Percentiles rank a stretch among this genome's conserved stretches.
Evolutionary conservation across 2,329 filamentous ascomycete genomes (phyloP).

Genomic region (Tolypocladium cylindrosporum): DNA sequence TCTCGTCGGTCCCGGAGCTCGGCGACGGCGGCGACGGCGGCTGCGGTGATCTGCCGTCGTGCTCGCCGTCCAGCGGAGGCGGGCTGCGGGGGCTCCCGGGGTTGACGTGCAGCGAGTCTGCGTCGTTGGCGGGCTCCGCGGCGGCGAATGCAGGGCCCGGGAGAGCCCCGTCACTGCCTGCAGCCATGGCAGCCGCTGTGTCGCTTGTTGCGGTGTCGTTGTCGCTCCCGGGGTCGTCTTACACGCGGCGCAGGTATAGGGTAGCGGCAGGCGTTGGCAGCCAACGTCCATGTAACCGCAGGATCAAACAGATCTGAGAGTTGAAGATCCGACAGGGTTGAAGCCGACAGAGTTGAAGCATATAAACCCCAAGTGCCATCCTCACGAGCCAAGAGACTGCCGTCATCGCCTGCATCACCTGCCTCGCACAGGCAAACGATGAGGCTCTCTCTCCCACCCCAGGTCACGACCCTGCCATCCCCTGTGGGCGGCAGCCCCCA

Average conservation of each 20-base stretch:
- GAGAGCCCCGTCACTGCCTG: conserved; percentile 3
- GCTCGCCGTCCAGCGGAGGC: conserved; percentile 3
- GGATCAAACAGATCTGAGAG: not conserved
- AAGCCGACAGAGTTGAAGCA: not conserved
- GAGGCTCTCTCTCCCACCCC: not conserved
- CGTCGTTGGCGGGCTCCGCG: conserved; percentile 9
- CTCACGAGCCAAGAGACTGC: not conserved
- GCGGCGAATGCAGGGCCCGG: conserved; percentile 1
- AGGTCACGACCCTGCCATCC: not conserved
- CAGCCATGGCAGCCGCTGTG: conserved; percentile 7
- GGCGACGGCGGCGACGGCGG: not conserved
- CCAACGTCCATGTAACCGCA: not conserved
- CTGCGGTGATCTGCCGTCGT: not conserved
- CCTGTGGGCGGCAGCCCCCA: not conserved
- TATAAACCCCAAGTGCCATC: too few relatives aligned
- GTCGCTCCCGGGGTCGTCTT: not conserved
- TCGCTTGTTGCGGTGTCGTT: not conserved
- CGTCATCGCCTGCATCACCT: not conserved
- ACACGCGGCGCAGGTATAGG: not conserved
- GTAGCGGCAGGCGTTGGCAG: not conserved
- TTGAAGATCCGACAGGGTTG: too few relatives aligned
- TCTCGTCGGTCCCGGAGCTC: conserved; percentile 5
- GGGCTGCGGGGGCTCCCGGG: conserved; percentile 15
- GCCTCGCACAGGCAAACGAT: not conserved
- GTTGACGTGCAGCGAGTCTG: conserved; percentile 16